phyloP scores from a whole-genome alignment of 352 stramenopile species.

The Phytophthora citricola region DNA sequence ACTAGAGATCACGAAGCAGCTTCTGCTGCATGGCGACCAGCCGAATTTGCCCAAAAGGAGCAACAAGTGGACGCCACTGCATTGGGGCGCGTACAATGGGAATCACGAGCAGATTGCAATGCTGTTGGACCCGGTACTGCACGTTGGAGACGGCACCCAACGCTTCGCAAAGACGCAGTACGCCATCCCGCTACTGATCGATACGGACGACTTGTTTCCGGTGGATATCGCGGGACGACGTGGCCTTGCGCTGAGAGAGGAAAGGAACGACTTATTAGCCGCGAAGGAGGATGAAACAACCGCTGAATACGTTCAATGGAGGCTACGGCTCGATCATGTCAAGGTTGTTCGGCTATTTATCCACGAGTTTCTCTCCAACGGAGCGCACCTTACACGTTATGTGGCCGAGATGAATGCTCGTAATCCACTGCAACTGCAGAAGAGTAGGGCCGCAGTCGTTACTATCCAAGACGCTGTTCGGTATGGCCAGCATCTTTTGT shows the following conservation, averaged over 20 bases:
- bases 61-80: conserved; percentile 77
- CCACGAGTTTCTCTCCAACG: conserved; percentile 61
- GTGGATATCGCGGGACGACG: conserved; percentile 70
- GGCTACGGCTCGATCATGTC: conserved; percentile 67
- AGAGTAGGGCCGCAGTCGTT: conserved; percentile 18
- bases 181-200: conserved; percentile 64
- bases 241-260: conserved; percentile 51
- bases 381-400: conserved; percentile 49
- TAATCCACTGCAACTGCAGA: conserved; percentile 37
- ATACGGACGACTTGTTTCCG: conserved; percentile 63
- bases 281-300: conserved; percentile 1
- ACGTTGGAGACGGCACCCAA: conserved; percentile 8
- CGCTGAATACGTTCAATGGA: conserved; percentile 54
- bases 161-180: conserved; percentile 47
- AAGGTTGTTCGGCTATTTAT: conserved; percentile 54
- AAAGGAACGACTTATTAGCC: conserved; percentile 37
- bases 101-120: conserved; percentile 70
- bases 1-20: conserved; percentile 63
- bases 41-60: conserved; percentile 71
- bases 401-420: conserved; percentile 71
- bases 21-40: conserved; percentile 73
- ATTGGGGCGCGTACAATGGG: conserved; percentile 81
- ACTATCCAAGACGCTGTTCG: conserved; percentile 51
- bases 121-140: conserved; percentile 49
- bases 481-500: conserved; percentile 82